Percentiles rank a stretch among this genome's conserved stretches.
Evolutionary conservation across 805 yeast genomes (phyloP).

Genomic region (Brettanomyces bruxellensis): DNA sequence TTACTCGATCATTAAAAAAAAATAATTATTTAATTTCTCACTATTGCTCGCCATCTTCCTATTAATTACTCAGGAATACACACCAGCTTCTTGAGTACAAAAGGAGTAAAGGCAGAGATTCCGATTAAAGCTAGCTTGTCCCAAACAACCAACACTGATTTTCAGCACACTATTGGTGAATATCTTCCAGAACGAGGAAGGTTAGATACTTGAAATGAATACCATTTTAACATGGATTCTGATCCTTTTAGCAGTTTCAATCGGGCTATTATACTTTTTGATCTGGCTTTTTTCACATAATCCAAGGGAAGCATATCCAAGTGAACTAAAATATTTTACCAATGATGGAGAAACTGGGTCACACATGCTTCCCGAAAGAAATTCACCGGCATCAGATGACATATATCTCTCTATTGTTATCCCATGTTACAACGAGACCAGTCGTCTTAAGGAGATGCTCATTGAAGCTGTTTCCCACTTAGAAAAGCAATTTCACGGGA

Average conservation of each 20-base stretch:
- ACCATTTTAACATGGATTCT: neutral
- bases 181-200: too few relatives aligned
- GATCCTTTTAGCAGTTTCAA: neutral
- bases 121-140: too few relatives aligned
- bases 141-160: too few relatives aligned
- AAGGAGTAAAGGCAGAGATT: too few relatives aligned
- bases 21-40: too few relatives aligned
- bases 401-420: slow-evolving; percentile 69
- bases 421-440: slow-evolving; percentile 89
- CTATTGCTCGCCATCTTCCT: too few relatives aligned
- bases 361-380: slow-evolving; percentile 28
- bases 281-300: slow-evolving; percentile 48
- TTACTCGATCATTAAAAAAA: too few relatives aligned
- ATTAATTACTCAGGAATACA: too few relatives aligned
- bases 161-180: too few relatives aligned
- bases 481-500: slow-evolving; percentile 17
- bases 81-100: too few relatives aligned
- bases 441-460: slow-evolving; percentile 61
- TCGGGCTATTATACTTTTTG: slow-evolving; percentile 25
- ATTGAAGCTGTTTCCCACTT: slow-evolving; percentile 58
- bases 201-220: neutral
- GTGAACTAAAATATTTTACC: slow-evolving; percentile 49
- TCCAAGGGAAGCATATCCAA: slow-evolving; percentile 46
- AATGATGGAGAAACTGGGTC: slow-evolving; percentile 26
- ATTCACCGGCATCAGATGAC: slow-evolving; percentile 24